These are phyloP conservation scores for Agrostemma githago DNA, from an alignment of 148 eudicot genomes.

Conservation along the genomic window DNA sequence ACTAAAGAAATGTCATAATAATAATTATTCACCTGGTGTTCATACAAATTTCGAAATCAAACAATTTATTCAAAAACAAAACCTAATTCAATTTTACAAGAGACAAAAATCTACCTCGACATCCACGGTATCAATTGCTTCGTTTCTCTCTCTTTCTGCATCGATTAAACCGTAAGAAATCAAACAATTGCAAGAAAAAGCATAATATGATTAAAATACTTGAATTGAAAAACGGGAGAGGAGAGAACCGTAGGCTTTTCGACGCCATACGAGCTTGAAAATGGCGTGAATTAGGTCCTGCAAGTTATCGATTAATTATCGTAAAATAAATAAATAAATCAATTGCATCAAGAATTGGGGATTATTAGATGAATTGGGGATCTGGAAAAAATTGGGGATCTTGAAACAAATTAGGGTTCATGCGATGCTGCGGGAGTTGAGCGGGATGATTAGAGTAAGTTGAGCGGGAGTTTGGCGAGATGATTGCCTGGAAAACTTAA, in stretches of 20 bases:
- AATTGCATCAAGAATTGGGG: not conserved
- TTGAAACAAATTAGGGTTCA: too few relatives aligned
- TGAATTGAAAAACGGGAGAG: conserved; percentile 6
- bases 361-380: too few relatives aligned
- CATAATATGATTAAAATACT: not conserved
- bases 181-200: not conserved
- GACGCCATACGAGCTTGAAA: conserved; percentile 72
- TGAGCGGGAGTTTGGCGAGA: too few relatives aligned
- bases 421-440: too few relatives aligned
- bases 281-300: conserved; percentile 80
- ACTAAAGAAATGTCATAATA: not conserved
- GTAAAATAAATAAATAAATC: not conserved
- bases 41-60: not conserved
- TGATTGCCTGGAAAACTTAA: too few relatives aligned
- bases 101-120: conserved; percentile 33
- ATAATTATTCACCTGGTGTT: not conserved
- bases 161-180: not conserved
- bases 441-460: too few relatives aligned
- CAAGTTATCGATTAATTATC: not conserved
- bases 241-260: conserved; percentile 50
- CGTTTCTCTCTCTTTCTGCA: conserved; percentile 63
- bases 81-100: not conserved
- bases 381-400: too few relatives aligned
- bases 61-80: not conserved
- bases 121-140: conserved; percentile 38